These are phyloP conservation scores for Aspergillus eucalypticola DNA, from an alignment of 2,329 filamentous ascomycete species.

Conservation along the genomic window DNA sequence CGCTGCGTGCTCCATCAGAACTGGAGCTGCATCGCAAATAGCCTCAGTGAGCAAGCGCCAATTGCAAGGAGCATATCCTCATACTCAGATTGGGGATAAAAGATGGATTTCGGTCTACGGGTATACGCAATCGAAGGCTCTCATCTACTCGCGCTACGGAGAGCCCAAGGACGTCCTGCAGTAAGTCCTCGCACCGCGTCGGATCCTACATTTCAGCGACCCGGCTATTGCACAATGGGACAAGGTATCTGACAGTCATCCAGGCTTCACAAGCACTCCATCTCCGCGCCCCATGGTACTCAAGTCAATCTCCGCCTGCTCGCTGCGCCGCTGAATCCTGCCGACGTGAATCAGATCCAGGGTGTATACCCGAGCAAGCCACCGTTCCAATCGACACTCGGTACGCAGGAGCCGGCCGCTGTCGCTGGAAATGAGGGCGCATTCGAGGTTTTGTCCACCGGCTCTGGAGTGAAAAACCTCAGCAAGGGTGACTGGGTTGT, in stretches of 20 bases:
- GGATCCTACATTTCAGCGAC: background rate
- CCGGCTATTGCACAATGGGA: background rate
- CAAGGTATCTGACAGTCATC: background rate
- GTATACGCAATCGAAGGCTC: slow-evolving; percentile 52
- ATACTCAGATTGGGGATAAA: slow-evolving; percentile 24
- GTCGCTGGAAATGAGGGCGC: slow-evolving; percentile 75
- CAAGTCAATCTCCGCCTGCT: slow-evolving; percentile 81
- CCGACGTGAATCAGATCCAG: slow-evolving; percentile 97
- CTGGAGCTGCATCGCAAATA: slow-evolving; percentile 15
- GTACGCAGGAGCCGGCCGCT: slow-evolving; percentile 73
- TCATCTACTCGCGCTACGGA: slow-evolving; percentile 51
- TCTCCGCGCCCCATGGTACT: slow-evolving; percentile 56
- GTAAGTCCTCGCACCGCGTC: slow-evolving; percentile 27
- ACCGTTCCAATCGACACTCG: slow-evolving; percentile 71
- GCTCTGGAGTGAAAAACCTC: slow-evolving; percentile 62
- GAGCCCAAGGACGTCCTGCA: slow-evolving; percentile 51
- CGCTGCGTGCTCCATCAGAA: slow-evolving; percentile 14
- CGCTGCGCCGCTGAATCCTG: slow-evolving; percentile 90
- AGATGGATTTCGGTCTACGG: slow-evolving; percentile 50
- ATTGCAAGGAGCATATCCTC: slow-evolving; percentile 13
- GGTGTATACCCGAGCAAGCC: slow-evolving; percentile 91
- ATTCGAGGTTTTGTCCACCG: slow-evolving; percentile 78
- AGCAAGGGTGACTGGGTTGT: slow-evolving; percentile 89
- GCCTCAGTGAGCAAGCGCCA: slow-evolving; percentile 13
- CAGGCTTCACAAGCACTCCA: slow-evolving; percentile 51